phyloP scores from a whole-genome alignment of 2,329 filamentous ascomycete genomes.

The Fusarium sp. region DNA sequence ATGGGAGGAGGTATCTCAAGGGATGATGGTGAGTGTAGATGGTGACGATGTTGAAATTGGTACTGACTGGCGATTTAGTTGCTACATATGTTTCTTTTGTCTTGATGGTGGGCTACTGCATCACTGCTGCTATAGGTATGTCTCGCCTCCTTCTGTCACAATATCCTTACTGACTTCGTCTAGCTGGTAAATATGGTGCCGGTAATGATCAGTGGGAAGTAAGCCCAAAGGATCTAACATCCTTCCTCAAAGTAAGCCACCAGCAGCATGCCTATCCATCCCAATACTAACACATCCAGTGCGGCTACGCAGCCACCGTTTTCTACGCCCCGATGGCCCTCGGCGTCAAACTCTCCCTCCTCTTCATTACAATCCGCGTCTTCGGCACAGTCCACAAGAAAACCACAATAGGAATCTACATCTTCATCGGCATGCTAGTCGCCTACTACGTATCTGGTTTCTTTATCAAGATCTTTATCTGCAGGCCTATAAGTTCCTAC shows the following conservation, averaged over 20 bases:
- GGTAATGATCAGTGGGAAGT: slow-evolving; percentile 39
- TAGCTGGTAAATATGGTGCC: slow-evolving; percentile 29
- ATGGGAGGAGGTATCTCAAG: slow-evolving; percentile 23
- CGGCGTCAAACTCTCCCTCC: slow-evolving; percentile 57
- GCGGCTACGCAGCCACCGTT: slow-evolving; percentile 57
- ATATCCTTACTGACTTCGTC: not conserved
- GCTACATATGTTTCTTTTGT: slow-evolving; percentile 34
- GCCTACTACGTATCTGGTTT: slow-evolving; percentile 55
- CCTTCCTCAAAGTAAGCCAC: slow-evolving; percentile 52
- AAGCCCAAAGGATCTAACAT: slow-evolving; percentile 44
- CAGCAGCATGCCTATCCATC: rapidly evolving
- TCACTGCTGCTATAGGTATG: slow-evolving; percentile 27
- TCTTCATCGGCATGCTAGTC: slow-evolving; percentile 53
- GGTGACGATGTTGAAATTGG: not conserved
- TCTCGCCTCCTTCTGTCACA: not conserved
- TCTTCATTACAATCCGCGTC: slow-evolving; percentile 58
- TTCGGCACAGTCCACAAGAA: slow-evolving; percentile 56
- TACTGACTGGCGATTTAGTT: slow-evolving; percentile 1
- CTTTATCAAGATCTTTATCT: slow-evolving; percentile 59
- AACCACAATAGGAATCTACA: slow-evolving; percentile 53
- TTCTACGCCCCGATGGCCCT: slow-evolving; percentile 60
- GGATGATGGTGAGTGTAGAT: slow-evolving; percentile 29
- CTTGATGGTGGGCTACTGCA: slow-evolving; percentile 36
- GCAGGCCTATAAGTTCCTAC: slow-evolving; percentile 56
- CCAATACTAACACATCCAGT: slow-evolving; percentile 39